These are phyloP conservation scores for Cyberlindnera misumaiensis DNA, from an alignment of 805 yeast genomes.

Conservation along the genomic window DNA sequence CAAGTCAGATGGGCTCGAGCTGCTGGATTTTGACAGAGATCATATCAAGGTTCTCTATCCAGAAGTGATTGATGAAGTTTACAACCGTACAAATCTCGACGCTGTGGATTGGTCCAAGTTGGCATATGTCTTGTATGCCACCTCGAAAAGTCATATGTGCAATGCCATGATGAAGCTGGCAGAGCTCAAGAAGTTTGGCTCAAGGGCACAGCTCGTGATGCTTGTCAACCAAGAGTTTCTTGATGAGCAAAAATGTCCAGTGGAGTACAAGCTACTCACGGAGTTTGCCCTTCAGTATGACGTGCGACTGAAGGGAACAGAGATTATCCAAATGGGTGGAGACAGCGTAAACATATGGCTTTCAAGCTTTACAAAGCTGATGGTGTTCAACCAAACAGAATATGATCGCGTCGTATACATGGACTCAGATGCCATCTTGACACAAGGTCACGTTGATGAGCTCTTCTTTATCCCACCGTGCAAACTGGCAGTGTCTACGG, in stretches of 20 bases:
- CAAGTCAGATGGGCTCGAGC: neutral
- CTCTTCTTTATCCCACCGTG: conserved; percentile 43
- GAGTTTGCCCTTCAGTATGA: conserved; percentile 7
- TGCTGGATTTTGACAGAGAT: conserved; percentile 18
- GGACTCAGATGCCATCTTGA: conserved; percentile 47
- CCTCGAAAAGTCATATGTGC: conserved; percentile 43
- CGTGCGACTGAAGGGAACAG: conserved; percentile 14
- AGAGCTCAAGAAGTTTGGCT: conserved; percentile 30
- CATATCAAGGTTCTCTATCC: conserved; percentile 20
- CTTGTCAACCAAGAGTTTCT: conserved; percentile 29
- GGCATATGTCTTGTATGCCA: conserved; percentile 60
- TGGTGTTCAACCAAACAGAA: conserved; percentile 41
- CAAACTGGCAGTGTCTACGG: conserved; percentile 39
- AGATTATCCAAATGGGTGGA: conserved; percentile 12
- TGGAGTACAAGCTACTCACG: conserved; percentile 8
- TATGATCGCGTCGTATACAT: conserved; percentile 49
- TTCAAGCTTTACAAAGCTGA: conserved; percentile 48
- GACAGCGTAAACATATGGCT: conserved; percentile 32
- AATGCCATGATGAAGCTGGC: conserved; percentile 43
- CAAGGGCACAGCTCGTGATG: conserved; percentile 42
- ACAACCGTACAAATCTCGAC: conserved; percentile 12
- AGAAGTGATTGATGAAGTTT: conserved; percentile 18
- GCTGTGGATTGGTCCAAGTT: conserved; percentile 34
- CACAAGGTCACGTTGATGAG: conserved; percentile 40
- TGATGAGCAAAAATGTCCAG: conserved; percentile 13